Evolutionary conservation across 2,329 filamentous ascomycete genomes (phyloP).

Genomic region (Hymenoscyphus occultus): DNA sequence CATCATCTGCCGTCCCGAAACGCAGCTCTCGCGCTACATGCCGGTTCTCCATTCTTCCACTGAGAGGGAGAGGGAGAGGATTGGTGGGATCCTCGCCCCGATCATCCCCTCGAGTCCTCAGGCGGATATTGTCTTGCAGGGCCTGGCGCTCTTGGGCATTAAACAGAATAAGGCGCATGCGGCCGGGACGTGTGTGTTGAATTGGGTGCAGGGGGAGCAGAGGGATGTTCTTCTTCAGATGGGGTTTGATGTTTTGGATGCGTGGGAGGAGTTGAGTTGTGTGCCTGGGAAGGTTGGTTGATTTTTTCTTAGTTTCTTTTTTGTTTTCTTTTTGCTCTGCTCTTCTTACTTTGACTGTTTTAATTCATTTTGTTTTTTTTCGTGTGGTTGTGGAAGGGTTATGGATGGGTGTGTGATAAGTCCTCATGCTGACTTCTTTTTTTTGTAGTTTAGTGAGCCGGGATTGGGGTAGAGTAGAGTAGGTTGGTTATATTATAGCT

Average conservation of each 20-base stretch:
- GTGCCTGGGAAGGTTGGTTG: constrained; percentile 52
- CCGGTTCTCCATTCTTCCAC: constrained; percentile 51
- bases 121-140: constrained; percentile 63
- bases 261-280: constrained; percentile 76
- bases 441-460: constrained; percentile 1
- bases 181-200: constrained; percentile 55
- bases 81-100: constrained; percentile 63
- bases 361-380: too few species aligned
- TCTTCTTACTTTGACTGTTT: too few species aligned
- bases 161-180: constrained; percentile 63
- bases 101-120: constrained; percentile 62
- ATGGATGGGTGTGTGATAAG: too few species aligned
- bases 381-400: background rate
- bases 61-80: constrained; percentile 42
- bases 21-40: constrained; percentile 57
- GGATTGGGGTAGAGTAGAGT: background rate
- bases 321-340: too few species aligned
- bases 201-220: constrained; percentile 39
- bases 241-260: constrained; percentile 77
- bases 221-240: constrained; percentile 69
- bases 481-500: background rate
- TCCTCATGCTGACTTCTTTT: background rate
- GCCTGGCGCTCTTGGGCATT: constrained; percentile 62
- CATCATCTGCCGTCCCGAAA: constrained; percentile 60
- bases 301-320: background rate